Evolutionary conservation across 306 rosid species (phyloP).

Genomic region (Cajanus cajan): DNA sequence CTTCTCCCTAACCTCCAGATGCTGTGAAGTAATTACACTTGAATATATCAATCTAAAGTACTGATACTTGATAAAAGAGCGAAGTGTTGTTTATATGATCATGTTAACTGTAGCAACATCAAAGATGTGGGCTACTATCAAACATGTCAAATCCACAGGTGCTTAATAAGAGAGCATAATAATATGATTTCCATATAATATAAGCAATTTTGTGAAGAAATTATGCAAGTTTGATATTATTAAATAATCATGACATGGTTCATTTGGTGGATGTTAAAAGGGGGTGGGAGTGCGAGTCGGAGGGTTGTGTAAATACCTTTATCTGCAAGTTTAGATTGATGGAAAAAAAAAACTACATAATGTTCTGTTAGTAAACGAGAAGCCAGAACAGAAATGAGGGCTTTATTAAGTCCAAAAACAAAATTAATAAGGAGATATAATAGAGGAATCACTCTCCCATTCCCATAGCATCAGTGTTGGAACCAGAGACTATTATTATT

Average conservation of each 20-base stretch:
- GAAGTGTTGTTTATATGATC: conserved; percentile 7
- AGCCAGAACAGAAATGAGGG: background rate
- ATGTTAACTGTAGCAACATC: background rate
- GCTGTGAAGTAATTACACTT: conserved; percentile 44
- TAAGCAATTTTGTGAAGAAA: background rate
- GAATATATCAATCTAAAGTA: conserved; percentile 11
- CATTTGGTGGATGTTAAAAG: background rate
- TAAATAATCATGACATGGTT: conserved; percentile 7
- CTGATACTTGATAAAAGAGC: background rate
- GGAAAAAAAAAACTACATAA: background rate
- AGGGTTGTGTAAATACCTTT: too few relatives aligned
- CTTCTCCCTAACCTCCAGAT: conserved; percentile 93
- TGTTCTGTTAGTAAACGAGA: background rate
- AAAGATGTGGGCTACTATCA: conserved; percentile 1
- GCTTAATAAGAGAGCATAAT: background rate
- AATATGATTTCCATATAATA: conserved; percentile 7
- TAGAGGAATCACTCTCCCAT: background rate
- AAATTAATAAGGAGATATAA: background rate
- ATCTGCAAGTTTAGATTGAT: background rate
- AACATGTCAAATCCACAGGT: background rate
- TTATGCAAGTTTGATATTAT: background rate
- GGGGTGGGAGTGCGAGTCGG: background rate
- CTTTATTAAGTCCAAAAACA: background rate
- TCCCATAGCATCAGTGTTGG: background rate
- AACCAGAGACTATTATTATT: background rate